Conservation (phyloP, 495 filamentous ascomycete genomes). For the Penicillium arizonense region DNA sequence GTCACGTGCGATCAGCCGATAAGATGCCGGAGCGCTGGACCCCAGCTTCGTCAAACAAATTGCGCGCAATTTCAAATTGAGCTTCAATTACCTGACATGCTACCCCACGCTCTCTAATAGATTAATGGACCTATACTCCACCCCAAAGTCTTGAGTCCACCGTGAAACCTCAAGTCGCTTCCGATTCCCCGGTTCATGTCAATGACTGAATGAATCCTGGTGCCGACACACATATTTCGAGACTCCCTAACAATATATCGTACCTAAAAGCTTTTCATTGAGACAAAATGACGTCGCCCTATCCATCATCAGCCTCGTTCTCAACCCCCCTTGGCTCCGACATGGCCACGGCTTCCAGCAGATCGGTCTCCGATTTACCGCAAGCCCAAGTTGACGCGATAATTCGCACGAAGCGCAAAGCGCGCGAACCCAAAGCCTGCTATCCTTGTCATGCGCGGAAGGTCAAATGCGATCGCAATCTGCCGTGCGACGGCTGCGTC, state of each 20-base stretch:
- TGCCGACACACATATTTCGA: conserved; percentile 9
- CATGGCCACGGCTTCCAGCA: conserved; percentile 19
- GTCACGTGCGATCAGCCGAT: conserved; percentile 19
- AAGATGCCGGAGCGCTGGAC: conserved; percentile 7
- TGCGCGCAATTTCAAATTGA: conserved; percentile 8
- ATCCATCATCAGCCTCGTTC: conserved; percentile 7
- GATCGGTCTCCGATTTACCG: conserved; percentile 41
- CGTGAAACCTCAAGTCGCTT: not conserved
- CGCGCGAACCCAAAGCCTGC: conserved; percentile 56
- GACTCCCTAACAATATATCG: not conserved
- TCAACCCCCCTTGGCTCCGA: conserved; percentile 29
- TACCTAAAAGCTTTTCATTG: not conserved
- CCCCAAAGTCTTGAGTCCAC: not conserved
- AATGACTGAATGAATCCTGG: conserved; percentile 4
- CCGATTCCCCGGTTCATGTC: not conserved
- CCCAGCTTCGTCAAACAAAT: conserved; percentile 14
- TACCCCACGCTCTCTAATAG: not conserved
- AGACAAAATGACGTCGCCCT: conserved; percentile 38
- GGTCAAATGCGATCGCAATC: conserved; percentile 72
- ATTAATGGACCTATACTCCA: not conserved
- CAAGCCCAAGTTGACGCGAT: conserved; percentile 50
- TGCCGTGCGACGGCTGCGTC: conserved; percentile 70
- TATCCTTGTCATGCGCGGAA: conserved; percentile 74
- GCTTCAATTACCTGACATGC: not conserved
- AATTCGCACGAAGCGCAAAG: conserved; percentile 49